Conservation (phyloP, 495 filamentous ascomycete genomes). For the Cetradonia linearis region DNA sequence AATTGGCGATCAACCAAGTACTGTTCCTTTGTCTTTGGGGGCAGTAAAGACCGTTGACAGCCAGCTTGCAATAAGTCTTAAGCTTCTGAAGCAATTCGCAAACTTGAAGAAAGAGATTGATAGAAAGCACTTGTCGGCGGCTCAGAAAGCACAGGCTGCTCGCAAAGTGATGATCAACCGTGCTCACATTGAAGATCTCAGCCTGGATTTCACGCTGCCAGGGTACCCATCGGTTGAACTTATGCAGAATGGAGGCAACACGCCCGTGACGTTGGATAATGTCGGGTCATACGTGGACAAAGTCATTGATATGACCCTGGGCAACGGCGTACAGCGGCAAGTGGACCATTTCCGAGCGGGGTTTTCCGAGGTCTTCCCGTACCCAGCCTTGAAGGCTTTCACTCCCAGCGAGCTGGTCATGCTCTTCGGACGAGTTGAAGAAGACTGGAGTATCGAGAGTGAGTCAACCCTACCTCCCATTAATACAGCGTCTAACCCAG, state of each 20-base stretch:
- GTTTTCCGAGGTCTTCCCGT: constrained; percentile 96
- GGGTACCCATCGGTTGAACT: constrained; percentile 89
- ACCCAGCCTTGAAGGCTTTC: constrained; percentile 83
- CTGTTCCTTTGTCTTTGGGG: constrained; percentile 79
- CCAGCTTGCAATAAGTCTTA: constrained; percentile 73
- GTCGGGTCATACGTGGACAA: constrained; percentile 78
- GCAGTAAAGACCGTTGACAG: constrained; percentile 84
- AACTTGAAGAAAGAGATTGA: constrained; percentile 72
- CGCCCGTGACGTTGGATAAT: constrained; percentile 74
- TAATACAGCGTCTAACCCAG: constrained; percentile 1
- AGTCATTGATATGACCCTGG: constrained; percentile 86
- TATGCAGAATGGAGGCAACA: constrained; percentile 59
- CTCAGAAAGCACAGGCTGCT: constrained; percentile 59
- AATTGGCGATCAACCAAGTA: constrained; percentile 62
- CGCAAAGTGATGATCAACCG: constrained; percentile 62
- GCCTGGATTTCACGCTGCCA: constrained; percentile 87
- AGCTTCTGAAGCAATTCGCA: constrained; percentile 79
- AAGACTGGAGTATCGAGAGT: constrained; percentile 98
- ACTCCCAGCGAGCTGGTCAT: constrained; percentile 95
- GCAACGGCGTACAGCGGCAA: constrained; percentile 75
- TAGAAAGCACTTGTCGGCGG: constrained; percentile 51
- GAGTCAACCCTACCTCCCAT: constrained; percentile 32
- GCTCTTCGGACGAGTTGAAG: constrained; percentile 87
- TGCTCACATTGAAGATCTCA: constrained; percentile 71
- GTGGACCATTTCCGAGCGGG: constrained; percentile 84